Evolutionary conservation across 2,329 filamentous ascomycete genomes (phyloP), one percentile per base, ranked within the genome.

Genomic region (Penicillium sclerotigenum): DNA sequence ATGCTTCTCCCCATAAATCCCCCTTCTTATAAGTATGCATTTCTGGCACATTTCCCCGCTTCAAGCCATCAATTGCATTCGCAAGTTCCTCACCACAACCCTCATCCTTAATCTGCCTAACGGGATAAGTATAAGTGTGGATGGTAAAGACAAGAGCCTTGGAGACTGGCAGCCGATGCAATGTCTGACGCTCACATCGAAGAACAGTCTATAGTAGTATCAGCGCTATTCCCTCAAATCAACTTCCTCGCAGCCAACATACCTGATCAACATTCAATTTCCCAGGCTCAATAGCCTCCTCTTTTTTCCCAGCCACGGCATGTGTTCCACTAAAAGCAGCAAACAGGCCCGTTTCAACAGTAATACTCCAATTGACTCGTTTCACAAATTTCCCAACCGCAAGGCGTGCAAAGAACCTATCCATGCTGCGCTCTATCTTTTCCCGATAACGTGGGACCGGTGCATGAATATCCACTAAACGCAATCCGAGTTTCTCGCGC

Each of bases 121-220:
- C 67, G 1, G 78, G 77, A 68, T 87, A 86, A 55, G 79, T 72
- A 68, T 86, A 87, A 16, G 85, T 87, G 69, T 86, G 85, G 68
- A 87, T 83, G 0, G 75, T 78, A 71, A 87, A 87, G 0, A 86
- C 77, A 20, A 87, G 47, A 8, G 82, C 83, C 50, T 75, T 74
- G 0, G 77, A 81, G 46, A 71, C 60, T 4, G 83, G 83, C 26
- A 87, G 67, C 1, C 85, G 77, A 71, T 86, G 83, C 33, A 88
- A 68, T 0, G 82, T 84, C 73, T 87, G 85, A 31, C 83, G 73
- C 69, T 88, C 85, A 59, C 77, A 82, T 4, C 85, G 74, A 22
- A 87, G 52, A 37, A 75, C 70, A 0, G 78, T 79, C 76, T 76
- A 58, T 40, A 22, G 18, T 14, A 37, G n/a, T 16, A 18, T 71